Evolutionary conservation across 192 early-diverging fungal genomes (phyloP).

Genomic region (Entomortierella beljakovae): DNA sequence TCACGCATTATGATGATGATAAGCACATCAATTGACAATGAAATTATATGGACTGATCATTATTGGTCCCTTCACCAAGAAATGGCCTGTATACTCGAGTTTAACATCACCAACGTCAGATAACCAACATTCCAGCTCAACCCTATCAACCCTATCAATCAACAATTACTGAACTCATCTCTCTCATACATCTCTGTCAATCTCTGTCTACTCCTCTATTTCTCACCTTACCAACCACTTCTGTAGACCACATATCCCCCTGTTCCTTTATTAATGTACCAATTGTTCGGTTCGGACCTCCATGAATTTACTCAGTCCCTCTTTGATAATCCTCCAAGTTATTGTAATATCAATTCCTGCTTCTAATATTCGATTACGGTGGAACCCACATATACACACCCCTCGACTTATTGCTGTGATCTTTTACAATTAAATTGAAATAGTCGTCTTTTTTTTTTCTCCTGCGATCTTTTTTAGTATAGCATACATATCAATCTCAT

Average conservation of each 20-base stretch:
- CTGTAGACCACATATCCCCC: too few relatives aligned
- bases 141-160: constrained; percentile 1
- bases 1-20: too few relatives aligned
- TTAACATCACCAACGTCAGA: constrained; percentile 1
- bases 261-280: too few relatives aligned
- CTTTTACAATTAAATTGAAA: too few relatives aligned
- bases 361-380: too few relatives aligned
- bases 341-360: too few relatives aligned
- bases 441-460: neutral
- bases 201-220: neutral
- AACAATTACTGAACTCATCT: neutral
- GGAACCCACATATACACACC: too few relatives aligned
- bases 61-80: neutral
- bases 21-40: neutral
- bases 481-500: neutral
- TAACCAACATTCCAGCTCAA: constrained; percentile 15
- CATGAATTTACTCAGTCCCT: too few relatives aligned
- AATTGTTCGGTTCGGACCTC: too few relatives aligned
- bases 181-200: neutral
- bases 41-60: neutral
- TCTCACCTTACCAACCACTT: neutral
- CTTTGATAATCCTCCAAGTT: too few relatives aligned
- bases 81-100: neutral
- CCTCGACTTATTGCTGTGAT: too few relatives aligned
- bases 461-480: too few relatives aligned